phyloP scores from a whole-genome alignment of 139 green algal species.

The Diplosphaera chodatii region DNA sequence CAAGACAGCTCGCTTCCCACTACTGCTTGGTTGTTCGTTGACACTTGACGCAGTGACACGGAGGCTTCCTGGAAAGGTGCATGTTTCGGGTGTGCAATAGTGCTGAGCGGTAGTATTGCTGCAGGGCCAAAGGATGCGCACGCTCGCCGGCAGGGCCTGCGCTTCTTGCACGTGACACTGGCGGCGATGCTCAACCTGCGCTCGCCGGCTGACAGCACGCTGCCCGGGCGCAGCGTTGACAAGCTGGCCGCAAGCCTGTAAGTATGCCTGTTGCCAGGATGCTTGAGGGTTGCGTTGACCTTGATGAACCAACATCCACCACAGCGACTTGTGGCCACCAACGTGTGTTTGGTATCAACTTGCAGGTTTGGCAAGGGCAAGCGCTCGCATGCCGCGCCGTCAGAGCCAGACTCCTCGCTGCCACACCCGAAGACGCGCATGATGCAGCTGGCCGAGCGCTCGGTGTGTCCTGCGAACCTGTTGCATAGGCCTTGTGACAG shows the following conservation, averaged over 20 bases:
- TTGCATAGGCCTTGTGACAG: too few species aligned
- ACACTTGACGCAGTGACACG: too few species aligned
- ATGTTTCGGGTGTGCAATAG: too few species aligned
- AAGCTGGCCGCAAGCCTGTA: constrained; percentile 36
- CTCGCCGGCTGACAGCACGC: constrained; percentile 27
- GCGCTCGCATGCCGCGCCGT: neutral
- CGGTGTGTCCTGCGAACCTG: too few species aligned
- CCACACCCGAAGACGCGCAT: constrained; percentile 67
- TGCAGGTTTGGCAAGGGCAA: neutral
- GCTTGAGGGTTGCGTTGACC: too few species aligned
- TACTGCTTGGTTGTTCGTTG: too few species aligned
- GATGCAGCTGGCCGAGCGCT: constrained; percentile 78
- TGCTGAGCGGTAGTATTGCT: too few species aligned
- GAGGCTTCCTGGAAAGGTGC: too few species aligned
- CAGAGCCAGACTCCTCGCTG: neutral
- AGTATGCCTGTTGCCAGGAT: neutral
- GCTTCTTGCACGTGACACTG: constrained; percentile 79
- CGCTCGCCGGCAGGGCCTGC: constrained; percentile 57
- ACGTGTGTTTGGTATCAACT: too few species aligned
- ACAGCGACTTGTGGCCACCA: too few species aligned
- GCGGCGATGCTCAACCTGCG: constrained; percentile 71
- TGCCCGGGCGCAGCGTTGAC: constrained; percentile 21
- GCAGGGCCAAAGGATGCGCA: constrained; percentile 15
- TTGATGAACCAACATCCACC: too few species aligned
- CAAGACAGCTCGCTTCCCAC: too few species aligned